Evolutionary conservation across 495 filamentous ascomycete species (phyloP).

Genomic region (Melanomma pulvis-pyrius): DNA sequence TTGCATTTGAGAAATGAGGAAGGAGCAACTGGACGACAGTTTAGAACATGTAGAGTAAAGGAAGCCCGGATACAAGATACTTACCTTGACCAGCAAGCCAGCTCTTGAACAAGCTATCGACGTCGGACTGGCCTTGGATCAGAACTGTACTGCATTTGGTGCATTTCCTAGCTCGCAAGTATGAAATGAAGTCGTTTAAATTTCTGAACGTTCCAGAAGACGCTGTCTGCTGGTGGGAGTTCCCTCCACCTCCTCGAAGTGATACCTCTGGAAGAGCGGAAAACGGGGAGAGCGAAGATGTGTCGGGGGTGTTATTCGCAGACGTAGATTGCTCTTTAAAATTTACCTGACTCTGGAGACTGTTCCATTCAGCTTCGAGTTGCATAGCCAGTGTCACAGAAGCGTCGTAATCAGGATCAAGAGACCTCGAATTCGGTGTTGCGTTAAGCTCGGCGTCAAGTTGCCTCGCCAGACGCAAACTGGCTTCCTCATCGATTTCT

Average conservation of each 20-base stretch:
- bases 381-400: slow-evolving; percentile 8
- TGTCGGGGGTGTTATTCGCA: too few species aligned
- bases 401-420: not conserved
- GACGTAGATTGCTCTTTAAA: not conserved
- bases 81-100: slow-evolving; percentile 12
- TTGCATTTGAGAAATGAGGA: slow-evolving; percentile 11
- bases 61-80: not conserved
- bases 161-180: slow-evolving; percentile 6
- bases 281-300: not conserved
- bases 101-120: slow-evolving; percentile 1
- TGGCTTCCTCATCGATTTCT: slow-evolving; percentile 2
- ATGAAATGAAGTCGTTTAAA: slow-evolving; percentile 1
- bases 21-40: not conserved
- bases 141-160: not conserved
- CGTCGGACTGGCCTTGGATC: not conserved
- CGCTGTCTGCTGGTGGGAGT: not conserved
- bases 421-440: not conserved
- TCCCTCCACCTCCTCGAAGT: not conserved
- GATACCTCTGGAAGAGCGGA: not conserved
- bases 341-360: not conserved
- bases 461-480: not conserved
- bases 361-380: slow-evolving; percentile 10
- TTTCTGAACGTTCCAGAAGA: not conserved
- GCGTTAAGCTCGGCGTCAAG: slow-evolving; percentile 9
- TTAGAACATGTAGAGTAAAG: not conserved